phyloP scores from a whole-genome alignment of 2,329 filamentous ascomycete genomes.

The Calonectria naviculata region DNA sequence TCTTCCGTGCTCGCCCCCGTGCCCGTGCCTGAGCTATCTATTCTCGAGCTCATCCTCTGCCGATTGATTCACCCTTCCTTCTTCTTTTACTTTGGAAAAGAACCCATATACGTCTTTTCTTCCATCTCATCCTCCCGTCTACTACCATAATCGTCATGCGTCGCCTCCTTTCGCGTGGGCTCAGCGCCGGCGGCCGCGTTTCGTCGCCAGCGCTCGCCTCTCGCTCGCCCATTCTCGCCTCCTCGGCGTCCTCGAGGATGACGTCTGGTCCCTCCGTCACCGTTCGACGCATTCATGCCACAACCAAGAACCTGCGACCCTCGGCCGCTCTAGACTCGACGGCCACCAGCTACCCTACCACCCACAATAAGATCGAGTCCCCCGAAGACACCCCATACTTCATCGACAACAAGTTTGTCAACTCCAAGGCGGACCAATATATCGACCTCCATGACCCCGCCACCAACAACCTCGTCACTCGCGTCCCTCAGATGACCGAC shows the following conservation, averaged over 20 bases:
- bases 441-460: slow-evolving; percentile 86
- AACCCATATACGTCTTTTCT: no score
- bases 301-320: slow-evolving; percentile 65
- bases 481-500: slow-evolving; percentile 84
- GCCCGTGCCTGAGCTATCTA: not conserved
- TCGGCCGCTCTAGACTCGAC: slow-evolving; percentile 65
- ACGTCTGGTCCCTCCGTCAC: slow-evolving; percentile 51
- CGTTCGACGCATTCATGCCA: slow-evolving; percentile 67
- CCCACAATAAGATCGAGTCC: slow-evolving; percentile 76
- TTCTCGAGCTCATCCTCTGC: not conserved
- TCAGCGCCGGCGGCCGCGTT: slow-evolving; percentile 46
- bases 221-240: slow-evolving; percentile 43
- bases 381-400: slow-evolving; percentile 83
- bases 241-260: slow-evolving; percentile 47
- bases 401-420: slow-evolving; percentile 81
- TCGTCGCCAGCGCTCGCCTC: slow-evolving; percentile 39
- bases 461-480: slow-evolving; percentile 86
- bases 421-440: slow-evolving; percentile 75
- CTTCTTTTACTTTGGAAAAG: no score
- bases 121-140: not conserved
- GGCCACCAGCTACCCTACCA: slow-evolving; percentile 73
- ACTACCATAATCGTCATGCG: slow-evolving; percentile 50
- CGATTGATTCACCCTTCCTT: not conserved
- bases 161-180: slow-evolving; percentile 56
- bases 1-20: not conserved